Evolutionary conservation across 2,329 filamentous ascomycete species (phyloP), one percentile per base, ranked within the genome.

Genomic region (Elsinoe ampelina): DNA sequence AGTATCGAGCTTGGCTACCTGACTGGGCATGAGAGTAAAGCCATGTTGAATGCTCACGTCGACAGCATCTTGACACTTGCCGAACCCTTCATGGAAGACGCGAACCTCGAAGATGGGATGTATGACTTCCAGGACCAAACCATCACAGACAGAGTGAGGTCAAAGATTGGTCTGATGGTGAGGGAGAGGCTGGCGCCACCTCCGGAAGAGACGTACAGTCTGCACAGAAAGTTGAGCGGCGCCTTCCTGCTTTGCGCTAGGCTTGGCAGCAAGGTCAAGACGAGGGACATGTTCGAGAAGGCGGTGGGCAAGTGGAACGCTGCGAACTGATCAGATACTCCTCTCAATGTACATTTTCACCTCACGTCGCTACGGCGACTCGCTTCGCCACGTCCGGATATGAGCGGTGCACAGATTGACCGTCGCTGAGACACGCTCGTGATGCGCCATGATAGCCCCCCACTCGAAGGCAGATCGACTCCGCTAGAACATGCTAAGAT

Each of bases 121-220:
- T 98, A 98, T 70, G 89, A 98, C 69, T 98, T 98, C 71, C 77
- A 81, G 59, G 83, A 92, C 66, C 93, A 98, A 76, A 98, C 92
- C 1, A 97, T 98, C 63, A 98, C 93, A 1, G 91, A 97, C 67
- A 80, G 95, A 43, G 92, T 98, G 58, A 84, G 91, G 65, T 80
- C 77, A 2, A 78, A 95, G 55, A 97, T 98, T 63, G 93, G 93
- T 13, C 76, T 95, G 55, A 98, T 98, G 93, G 78, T 98, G 47
- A 81, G 82, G 57, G 93, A 98, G 75, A 76, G 93, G 35, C 74
- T 98, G 17, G 83, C 89, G 13, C 92, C 93, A 20, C 93, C 95
- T 20, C 93, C 93, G 0, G 95, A 98, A 73, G 93, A 98, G 77
- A 98, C 93, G 54, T 98, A 98, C 68, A 92, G 86, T 68, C 73